phyloP scores from a whole-genome alignment of 2,329 filamentous ascomycete species.

The Mycosphaerelloides madeirae region DNA sequence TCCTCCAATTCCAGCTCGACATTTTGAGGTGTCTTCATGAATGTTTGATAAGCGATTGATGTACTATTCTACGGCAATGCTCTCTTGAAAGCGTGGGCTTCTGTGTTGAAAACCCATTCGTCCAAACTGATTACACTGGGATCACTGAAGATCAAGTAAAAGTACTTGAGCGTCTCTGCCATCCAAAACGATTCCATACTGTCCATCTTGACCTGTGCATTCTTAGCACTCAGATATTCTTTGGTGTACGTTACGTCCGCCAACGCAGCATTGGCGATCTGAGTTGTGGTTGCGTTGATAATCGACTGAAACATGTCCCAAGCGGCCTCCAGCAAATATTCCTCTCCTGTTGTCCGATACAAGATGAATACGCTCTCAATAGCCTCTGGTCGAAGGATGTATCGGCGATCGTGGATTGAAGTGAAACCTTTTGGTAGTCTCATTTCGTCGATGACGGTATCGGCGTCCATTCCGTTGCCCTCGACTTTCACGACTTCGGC shows the following conservation, averaged over 20 bases:
- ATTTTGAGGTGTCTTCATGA: too few relatives aligned
- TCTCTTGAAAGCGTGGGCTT: slow-evolving; percentile 45
- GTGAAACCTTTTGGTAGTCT: slow-evolving; percentile 43
- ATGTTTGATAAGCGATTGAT: neutral
- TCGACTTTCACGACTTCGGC: slow-evolving; percentile 32
- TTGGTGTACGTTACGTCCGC: slow-evolving; percentile 38
- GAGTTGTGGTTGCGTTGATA: slow-evolving; percentile 38
- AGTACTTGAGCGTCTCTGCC: slow-evolving; percentile 49
- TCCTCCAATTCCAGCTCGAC: too few relatives aligned
- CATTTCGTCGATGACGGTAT: slow-evolving; percentile 35
- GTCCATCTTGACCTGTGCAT: slow-evolving; percentile 32
- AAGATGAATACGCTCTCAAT: slow-evolving; percentile 60
- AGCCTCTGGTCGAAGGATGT: slow-evolving; percentile 52
- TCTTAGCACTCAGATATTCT: slow-evolving; percentile 32
- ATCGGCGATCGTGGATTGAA: slow-evolving; percentile 40
- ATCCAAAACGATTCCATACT: slow-evolving; percentile 49
- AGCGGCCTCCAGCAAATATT: slow-evolving; percentile 40
- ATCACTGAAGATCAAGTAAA: slow-evolving; percentile 45
- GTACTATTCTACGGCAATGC: slow-evolving; percentile 6
- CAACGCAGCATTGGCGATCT: slow-evolving; percentile 44
- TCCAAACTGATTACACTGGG: slow-evolving; percentile 41
- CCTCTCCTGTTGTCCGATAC: slow-evolving; percentile 56
- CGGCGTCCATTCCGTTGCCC: slow-evolving; percentile 22
- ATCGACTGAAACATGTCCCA: slow-evolving; percentile 51
- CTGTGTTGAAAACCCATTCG: slow-evolving; percentile 49